A percentile compares a stretch with the other conserved stretches of the same genome.
Conservation (phyloP, 768 basidiomycete genomes). For the Phanerochaete carnosa region DNA sequence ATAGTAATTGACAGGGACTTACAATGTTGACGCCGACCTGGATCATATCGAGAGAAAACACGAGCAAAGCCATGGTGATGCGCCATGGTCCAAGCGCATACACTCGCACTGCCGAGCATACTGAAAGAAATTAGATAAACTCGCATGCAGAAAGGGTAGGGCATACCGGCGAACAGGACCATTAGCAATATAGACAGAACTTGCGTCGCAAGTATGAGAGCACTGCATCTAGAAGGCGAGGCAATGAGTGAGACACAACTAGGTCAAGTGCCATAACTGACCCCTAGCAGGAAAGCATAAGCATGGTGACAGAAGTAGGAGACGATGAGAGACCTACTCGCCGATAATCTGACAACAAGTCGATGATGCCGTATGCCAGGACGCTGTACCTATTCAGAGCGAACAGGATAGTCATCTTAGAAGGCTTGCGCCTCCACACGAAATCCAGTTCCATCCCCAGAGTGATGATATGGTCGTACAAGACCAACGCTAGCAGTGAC, state of each 20-base stretch:
- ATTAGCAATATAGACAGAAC: neutral
- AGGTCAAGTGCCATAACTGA: too few relatives aligned
- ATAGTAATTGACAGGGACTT: neutral
- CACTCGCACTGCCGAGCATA: neutral
- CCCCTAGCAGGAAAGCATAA: too few relatives aligned
- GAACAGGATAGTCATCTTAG: neutral
- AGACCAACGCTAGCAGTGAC: neutral
- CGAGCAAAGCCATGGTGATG: neutral
- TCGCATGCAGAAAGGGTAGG: neutral
- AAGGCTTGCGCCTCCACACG: neutral
- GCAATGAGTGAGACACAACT: too few relatives aligned
- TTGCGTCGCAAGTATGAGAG: neutral
- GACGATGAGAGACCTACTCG: too few relatives aligned
- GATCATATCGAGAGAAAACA: neutral
- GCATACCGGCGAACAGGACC: neutral
- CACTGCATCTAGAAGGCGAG: neutral
- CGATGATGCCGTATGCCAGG: neutral
- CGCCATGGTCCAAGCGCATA: neutral
- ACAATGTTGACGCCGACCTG: neutral
- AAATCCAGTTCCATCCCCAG: neutral
- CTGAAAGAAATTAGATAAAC: neutral
- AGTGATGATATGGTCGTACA: slow-evolving; percentile 1
- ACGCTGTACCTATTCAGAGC: neutral
- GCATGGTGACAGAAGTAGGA: too few relatives aligned
- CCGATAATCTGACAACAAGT: too few relatives aligned